phyloP scores from a whole-genome alignment of 202 grass and related monocot genomes.

The Eragrostis tef region DNA sequence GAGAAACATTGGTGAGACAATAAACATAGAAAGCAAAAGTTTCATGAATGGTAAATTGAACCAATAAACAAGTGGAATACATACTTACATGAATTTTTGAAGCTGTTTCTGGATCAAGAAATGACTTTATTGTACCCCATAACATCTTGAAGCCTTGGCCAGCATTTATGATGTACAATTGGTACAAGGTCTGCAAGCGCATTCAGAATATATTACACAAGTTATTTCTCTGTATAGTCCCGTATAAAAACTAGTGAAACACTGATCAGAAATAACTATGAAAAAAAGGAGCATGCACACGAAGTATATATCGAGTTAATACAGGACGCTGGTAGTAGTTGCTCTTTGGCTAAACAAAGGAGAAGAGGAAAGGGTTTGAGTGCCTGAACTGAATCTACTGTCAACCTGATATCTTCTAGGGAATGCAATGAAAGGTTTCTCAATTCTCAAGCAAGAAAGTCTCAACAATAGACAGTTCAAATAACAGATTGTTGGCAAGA shows the following conservation, averaged over 20 bases:
- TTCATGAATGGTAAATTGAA: conserved; percentile 24
- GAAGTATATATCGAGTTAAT: not conserved
- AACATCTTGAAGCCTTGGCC: conserved; percentile 93
- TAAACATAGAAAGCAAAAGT: conserved; percentile 25
- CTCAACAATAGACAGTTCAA: not conserved
- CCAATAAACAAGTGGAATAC: conserved; percentile 23
- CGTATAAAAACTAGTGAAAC: conserved; percentile 12
- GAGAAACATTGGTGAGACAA: conserved; percentile 23
- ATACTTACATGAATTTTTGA: conserved; percentile 84
- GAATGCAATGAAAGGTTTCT: not conserved
- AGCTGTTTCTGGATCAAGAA: conserved; percentile 97
- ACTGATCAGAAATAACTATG: conserved; percentile 26
- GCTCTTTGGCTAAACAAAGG: not conserved
- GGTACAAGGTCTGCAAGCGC: conserved; percentile 64
- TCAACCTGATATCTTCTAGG: not conserved
- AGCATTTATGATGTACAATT: conserved; percentile 94
- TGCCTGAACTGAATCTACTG: not conserved
- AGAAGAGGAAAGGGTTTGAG: not conserved
- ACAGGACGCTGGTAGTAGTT: not conserved
- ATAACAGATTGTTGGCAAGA: not conserved
- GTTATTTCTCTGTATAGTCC: not conserved
- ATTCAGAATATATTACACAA: conserved; percentile 32
- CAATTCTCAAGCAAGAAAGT: not conserved
- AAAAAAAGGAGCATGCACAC: conserved; percentile 19
- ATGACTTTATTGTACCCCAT: conserved; percentile 92